Conservation (phyloP, 163 green algal genomes). For the Scenedesmus sp. region DNA sequence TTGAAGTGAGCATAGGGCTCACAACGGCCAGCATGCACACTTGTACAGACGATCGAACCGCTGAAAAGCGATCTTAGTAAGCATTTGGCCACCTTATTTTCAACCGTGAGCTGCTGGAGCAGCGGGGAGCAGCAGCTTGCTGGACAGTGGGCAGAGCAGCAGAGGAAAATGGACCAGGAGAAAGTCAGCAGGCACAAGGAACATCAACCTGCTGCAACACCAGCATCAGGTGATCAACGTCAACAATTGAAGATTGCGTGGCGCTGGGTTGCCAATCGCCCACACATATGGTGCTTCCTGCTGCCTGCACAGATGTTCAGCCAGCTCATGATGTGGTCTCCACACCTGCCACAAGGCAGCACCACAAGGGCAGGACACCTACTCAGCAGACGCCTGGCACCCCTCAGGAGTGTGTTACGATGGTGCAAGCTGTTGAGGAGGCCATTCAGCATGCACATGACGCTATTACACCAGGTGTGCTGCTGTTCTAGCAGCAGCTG, state of each 20-base stretch:
- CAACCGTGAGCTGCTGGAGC: not conserved
- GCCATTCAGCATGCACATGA: conserved; percentile 28
- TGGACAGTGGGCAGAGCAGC: not conserved
- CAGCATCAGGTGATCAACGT: not conserved
- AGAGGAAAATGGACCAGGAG: not conserved
- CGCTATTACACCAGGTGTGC: conserved; percentile 29
- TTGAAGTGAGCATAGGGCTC: not conserved
- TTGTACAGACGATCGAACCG: not conserved
- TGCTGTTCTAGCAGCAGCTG: not conserved
- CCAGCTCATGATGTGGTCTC: not conserved
- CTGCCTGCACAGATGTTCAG: not conserved
- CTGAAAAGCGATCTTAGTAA: too few species aligned
- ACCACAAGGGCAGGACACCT: not conserved
- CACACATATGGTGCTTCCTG: not conserved
- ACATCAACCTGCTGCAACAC: not conserved
- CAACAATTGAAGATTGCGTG: not conserved
- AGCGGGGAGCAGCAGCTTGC: not conserved
- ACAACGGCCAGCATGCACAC: not conserved
- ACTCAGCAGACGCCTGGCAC: conserved; percentile 21
- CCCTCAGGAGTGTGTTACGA: conserved; percentile 45
- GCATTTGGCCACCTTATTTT: too few species aligned
- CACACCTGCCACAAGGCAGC: not conserved
- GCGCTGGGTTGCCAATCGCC: not conserved
- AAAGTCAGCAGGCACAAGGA: not conserved
- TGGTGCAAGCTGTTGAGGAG: conserved; percentile 50